phyloP scores from a whole-genome alignment of 1,139 yeast species.

The Starmera stellimalicola region DNA sequence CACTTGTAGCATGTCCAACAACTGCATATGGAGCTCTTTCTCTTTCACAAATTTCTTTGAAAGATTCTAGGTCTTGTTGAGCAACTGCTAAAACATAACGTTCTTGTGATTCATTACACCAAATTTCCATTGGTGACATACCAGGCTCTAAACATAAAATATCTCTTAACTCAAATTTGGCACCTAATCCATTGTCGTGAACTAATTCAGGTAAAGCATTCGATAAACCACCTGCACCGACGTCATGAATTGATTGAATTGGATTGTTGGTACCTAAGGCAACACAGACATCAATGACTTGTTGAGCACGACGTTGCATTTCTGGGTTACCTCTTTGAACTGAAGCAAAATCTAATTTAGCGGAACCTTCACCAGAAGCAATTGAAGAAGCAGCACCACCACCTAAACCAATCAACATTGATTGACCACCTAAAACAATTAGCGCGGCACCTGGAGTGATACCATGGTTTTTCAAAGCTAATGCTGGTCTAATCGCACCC shows the following conservation, averaged over 20 bases:
- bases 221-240: conserved; percentile 98
- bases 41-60: conserved; percentile 77
- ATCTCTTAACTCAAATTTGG: conserved; percentile 82
- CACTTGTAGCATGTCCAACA: conserved; percentile 89
- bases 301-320: conserved; percentile 98
- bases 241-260: conserved; percentile 94
- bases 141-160: conserved; percentile 91
- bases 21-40: conserved; percentile 96
- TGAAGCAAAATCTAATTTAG: conserved; percentile 93
- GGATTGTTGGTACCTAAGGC: conserved; percentile 77
- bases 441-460: conserved; percentile 90
- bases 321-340: conserved; percentile 99
- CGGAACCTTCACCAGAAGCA: conserved; percentile 92
- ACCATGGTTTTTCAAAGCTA: conserved; percentile 78
- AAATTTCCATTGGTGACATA: conserved; percentile 98
- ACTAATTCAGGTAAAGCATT: conserved; percentile 97
- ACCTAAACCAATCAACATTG: conserved; percentile 98
- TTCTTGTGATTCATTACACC: conserved; percentile 99
- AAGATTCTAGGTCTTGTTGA: conserved; percentile 63
- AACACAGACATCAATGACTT: conserved; percentile 91
- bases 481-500: conserved; percentile 91
- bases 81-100: conserved; percentile 92
- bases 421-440: conserved; percentile 95
- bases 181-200: conserved; percentile 95
- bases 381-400: conserved; percentile 99